phyloP scores from a whole-genome alignment of 805 yeast genomes.

The Hanseniaspora valbyensis region DNA sequence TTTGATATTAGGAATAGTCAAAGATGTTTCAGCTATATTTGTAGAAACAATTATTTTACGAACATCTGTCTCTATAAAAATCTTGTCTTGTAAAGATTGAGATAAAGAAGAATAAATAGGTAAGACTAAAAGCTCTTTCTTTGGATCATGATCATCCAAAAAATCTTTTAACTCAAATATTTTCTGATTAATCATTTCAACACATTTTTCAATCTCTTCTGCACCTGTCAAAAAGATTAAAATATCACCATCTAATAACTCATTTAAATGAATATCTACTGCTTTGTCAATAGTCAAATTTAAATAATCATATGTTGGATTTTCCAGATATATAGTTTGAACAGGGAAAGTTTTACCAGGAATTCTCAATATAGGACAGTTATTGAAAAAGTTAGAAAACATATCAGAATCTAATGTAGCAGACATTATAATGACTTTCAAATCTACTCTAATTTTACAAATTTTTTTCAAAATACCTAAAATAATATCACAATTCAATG shows the following conservation, averaged over 20 bases:
- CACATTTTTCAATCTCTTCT: slow-evolving; percentile 86
- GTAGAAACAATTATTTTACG: slow-evolving; percentile 90
- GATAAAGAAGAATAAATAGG: slow-evolving; percentile 91
- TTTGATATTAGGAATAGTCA: slow-evolving; percentile 86
- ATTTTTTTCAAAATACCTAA: slow-evolving; percentile 78
- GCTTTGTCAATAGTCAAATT: slow-evolving; percentile 77
- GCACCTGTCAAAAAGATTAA: slow-evolving; percentile 81
- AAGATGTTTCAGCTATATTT: slow-evolving; percentile 92
- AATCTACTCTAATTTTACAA: slow-evolving; percentile 52
- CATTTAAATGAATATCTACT: slow-evolving; percentile 73
- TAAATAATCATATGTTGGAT: slow-evolving; percentile 79
- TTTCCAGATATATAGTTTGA: slow-evolving; percentile 63
- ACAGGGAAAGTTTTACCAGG: slow-evolving; percentile 92
- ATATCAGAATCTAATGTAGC: slow-evolving; percentile 88
- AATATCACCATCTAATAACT: slow-evolving; percentile 62
- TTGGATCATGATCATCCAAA: slow-evolving; percentile 41
- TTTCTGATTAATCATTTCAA: slow-evolving; percentile 58
- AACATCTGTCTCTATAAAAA: slow-evolving; percentile 76
- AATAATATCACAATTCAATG: slow-evolving; percentile 83
- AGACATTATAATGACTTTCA: slow-evolving; percentile 75
- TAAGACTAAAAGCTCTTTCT: slow-evolving; percentile 58
- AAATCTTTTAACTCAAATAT: slow-evolving; percentile 34
- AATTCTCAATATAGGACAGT: slow-evolving; percentile 71
- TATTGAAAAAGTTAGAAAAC: slow-evolving; percentile 64
- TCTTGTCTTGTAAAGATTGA: slow-evolving; percentile 74